Evolutionary conservation across 225 moss, liverwort and hornwort genomes (phyloP), one percentile per base, ranked within the genome.

Genomic region (Polytrichum formosum): DNA sequence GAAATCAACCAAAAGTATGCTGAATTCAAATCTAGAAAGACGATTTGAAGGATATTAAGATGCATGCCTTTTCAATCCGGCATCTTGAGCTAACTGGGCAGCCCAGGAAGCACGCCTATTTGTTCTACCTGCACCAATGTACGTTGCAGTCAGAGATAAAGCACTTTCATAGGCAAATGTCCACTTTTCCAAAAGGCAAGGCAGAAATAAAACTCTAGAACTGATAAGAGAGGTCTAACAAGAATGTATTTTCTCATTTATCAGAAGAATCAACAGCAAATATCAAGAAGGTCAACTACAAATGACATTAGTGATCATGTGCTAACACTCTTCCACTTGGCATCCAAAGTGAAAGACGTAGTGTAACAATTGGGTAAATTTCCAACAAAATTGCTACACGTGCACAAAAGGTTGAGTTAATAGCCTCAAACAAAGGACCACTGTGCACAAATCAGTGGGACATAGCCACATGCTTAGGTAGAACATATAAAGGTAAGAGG

Each of bases 81-180:
- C 85, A 79, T 94, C 93, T 71, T 85, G 83, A 56, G 93, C 93
- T 72, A 94, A 75, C 72, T 90, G 82, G 53, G 88, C 91, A 75
- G 90, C 93, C 91, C 91, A 94, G 56, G 90, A 69, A 75, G 93
- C 86, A 74, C 91, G 91, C 70, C 78, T 83, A 70, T 58, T 77
- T 67, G 77, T 70, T 70, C 86, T 82, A 78, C 93, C 93, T 94
- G 90, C 54, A 63, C 16, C 46, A 10, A 46, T 46, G 13, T 46
- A 46, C 16, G 16, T 46, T 46, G 46, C 16, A 46, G 13, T 46
- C 16, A 46, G 46, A 37, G 37, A 46, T 23, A 13, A 13, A 46
- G 2, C 13, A 2, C 10, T 13, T 13, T 46, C 46, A 46, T 4
- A 7, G 46, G 4, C 46, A 46, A 31, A 31, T 46, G 46, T 4